Evolutionary conservation across 257 asterid genomes (phyloP).

Genomic region (Lycium ferocissimum): DNA sequence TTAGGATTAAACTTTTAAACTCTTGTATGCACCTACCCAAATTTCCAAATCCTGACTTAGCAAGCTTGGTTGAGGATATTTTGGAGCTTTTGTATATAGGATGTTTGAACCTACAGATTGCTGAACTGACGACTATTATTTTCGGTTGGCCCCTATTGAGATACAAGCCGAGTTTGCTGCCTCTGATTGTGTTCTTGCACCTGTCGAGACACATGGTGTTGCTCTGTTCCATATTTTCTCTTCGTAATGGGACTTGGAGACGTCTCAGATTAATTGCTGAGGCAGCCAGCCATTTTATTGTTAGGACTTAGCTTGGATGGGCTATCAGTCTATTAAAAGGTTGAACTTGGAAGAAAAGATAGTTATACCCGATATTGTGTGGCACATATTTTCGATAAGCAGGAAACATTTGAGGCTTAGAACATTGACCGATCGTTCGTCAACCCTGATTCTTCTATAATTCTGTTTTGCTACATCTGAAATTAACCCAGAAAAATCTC

Average conservation of each 20-base stretch:
- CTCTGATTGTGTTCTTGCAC: background rate
- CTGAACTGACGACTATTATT: background rate
- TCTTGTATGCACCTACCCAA: background rate
- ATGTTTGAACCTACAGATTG: background rate
- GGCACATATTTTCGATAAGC: background rate
- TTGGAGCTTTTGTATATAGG: background rate
- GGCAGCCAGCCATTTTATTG: background rate
- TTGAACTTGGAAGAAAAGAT: slow-evolving; percentile 18
- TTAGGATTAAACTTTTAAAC: background rate
- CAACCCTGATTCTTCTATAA: background rate
- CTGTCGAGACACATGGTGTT: too few relatives aligned
- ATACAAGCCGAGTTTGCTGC: background rate
- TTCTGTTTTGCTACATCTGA: background rate
- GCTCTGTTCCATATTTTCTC: background rate
- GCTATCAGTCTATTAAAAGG: background rate
- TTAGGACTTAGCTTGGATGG: background rate
- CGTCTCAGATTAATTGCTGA: background rate
- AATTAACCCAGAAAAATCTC: background rate
- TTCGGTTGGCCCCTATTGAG: slow-evolving; percentile 21
- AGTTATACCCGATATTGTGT: background rate
- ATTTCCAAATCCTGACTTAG: background rate
- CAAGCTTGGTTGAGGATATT: background rate
- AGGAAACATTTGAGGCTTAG: background rate
- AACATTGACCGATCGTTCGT: background rate
- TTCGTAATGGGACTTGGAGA: background rate